These are phyloP conservation scores for Hibiscus trionum DNA, from an alignment of 345 rosid species.

Conservation along the genomic window DNA sequence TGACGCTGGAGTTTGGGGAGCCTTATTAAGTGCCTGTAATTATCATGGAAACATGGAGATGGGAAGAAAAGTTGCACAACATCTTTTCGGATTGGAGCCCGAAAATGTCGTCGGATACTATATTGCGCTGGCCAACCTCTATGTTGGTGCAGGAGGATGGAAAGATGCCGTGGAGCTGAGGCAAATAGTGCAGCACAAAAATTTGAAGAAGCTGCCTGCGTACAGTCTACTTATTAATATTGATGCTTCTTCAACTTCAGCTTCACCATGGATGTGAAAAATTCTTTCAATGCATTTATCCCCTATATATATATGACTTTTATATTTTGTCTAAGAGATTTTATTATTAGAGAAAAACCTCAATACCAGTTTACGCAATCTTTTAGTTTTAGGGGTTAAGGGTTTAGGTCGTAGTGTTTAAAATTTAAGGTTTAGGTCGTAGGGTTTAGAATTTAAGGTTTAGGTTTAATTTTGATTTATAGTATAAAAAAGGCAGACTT, in stretches of 20 bases:
- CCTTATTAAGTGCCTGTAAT: constrained; percentile 51
- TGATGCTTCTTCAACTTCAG: neutral
- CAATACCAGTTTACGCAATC: no score
- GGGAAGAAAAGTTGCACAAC: constrained; percentile 50
- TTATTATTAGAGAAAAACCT: no score
- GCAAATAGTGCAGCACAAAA: neutral
- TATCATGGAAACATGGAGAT: constrained; percentile 44
- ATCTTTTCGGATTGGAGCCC: constrained; percentile 50
- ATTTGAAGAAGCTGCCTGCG: constrained; percentile 7
- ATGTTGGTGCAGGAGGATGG: constrained; percentile 16
- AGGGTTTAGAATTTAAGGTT: no score
- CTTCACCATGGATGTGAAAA: neutral
- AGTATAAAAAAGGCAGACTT: no score
- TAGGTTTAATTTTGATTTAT: no score
- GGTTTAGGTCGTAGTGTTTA: no score
- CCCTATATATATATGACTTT: no score
- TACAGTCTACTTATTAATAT: neutral
- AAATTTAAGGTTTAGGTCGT: no score
- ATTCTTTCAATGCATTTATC: neutral
- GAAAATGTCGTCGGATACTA: constrained; percentile 35
- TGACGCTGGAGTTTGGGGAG: constrained; percentile 42
- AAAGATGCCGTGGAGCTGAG: constrained; percentile 11
- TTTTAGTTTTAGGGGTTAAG: no score
- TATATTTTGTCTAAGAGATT: no score
- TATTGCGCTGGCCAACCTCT: constrained; percentile 10